Conservation (phyloP, 495 filamentous ascomycete species). For the Stereocaulon alpinum region DNA sequence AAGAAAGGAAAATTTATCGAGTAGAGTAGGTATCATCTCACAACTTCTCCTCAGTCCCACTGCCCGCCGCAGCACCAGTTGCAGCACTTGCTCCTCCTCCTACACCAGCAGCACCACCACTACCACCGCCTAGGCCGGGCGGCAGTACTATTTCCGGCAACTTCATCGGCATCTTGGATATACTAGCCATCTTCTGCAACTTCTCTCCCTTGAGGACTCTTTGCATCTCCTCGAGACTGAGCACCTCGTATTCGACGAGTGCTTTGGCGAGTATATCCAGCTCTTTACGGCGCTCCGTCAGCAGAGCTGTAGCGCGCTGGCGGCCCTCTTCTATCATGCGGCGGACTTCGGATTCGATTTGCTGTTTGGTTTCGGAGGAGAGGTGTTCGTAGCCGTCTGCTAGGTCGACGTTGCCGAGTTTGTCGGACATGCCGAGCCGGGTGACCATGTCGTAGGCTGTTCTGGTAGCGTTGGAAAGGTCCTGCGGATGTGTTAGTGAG, state of each 20-base stretch:
- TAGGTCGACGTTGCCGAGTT: conserved; percentile 83
- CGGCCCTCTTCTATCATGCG: conserved; percentile 73
- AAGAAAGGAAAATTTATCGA: not conserved
- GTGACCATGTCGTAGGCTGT: conserved; percentile 81
- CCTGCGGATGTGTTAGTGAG: conserved; percentile 35
- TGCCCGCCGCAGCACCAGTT: not conserved
- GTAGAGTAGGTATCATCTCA: not conserved
- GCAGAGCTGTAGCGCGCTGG: conserved; percentile 52
- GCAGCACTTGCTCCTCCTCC: not conserved
- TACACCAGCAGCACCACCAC: not conserved
- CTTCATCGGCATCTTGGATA: conserved; percentile 30
- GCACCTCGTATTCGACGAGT: conserved; percentile 85
- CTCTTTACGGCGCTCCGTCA: conserved; percentile 63
- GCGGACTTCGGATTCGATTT: conserved; percentile 80
- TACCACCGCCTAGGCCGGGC: conserved; percentile 12
- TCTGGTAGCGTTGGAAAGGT: conserved; percentile 69
- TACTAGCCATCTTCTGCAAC: conserved; percentile 47
- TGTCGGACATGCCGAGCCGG: conserved; percentile 75
- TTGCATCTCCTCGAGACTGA: conserved; percentile 79
- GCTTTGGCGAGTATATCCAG: conserved; percentile 80
- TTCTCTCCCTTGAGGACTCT: conserved; percentile 79
- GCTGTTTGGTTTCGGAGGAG: conserved; percentile 70
- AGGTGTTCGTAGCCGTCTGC: conserved; percentile 65
- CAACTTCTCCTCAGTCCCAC: not conserved
- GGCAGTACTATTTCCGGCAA: conserved; percentile 19